Evolutionary conservation across 148 eudicot genomes (phyloP).

Genomic region (Pouteria glomerata): DNA sequence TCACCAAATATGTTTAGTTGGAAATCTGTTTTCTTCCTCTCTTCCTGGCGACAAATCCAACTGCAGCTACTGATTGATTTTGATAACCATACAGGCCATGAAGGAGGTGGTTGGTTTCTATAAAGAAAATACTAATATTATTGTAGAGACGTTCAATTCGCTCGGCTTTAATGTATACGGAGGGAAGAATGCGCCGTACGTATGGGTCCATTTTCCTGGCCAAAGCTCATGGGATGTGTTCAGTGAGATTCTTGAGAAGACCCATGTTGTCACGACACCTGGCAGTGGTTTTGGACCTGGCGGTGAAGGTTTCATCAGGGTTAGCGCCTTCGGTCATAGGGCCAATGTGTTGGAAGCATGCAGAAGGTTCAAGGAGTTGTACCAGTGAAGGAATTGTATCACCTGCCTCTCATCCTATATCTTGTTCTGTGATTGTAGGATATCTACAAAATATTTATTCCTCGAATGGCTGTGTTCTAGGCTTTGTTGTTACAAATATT

Average conservation of each 20-base stretch:
- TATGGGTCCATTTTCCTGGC: constrained; percentile 94
- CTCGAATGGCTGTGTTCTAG: neutral
- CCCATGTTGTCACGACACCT: constrained; percentile 78
- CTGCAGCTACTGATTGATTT: neutral
- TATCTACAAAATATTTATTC: neutral
- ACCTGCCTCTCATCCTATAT: neutral
- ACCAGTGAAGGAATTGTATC: constrained; percentile 43
- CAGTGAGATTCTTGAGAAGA: constrained; percentile 86
- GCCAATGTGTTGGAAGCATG: constrained; percentile 86
- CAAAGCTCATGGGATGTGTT: constrained; percentile 93
- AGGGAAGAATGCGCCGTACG: constrained; percentile 86
- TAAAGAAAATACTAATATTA: constrained; percentile 74
- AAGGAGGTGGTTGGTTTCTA: constrained; percentile 79
- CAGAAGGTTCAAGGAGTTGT: constrained; percentile 78
- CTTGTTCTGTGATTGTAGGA: neutral
- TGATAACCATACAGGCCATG: constrained; percentile 65
- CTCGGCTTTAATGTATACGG: constrained; percentile 88
- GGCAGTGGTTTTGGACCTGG: constrained; percentile 91
- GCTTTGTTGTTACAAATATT: neutral
- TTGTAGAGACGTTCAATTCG: constrained; percentile 78
- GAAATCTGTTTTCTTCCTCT: neutral
- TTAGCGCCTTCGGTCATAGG: constrained; percentile 79
- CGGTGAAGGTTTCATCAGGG: constrained; percentile 84
- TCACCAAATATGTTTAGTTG: neutral
- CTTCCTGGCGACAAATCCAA: neutral